These are phyloP conservation scores for Calycina herbarum DNA, from an alignment of 2,329 filamentous ascomycete species.

Conservation along the genomic window DNA sequence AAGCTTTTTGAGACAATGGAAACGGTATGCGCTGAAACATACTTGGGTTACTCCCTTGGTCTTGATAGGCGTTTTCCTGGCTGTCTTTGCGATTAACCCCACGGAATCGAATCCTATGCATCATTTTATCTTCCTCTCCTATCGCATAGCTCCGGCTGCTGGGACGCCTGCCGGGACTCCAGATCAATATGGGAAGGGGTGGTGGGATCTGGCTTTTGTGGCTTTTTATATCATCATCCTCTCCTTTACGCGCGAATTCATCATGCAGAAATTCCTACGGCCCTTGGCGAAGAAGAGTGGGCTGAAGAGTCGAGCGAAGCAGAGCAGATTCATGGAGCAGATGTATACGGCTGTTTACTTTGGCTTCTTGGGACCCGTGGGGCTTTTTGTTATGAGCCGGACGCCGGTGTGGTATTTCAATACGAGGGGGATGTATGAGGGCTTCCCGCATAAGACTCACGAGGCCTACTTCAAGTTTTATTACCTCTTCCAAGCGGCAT, in stretches of 20 bases:
- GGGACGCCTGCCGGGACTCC: constrained; percentile 43
- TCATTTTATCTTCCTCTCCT: constrained; percentile 86
- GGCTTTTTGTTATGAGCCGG: constrained; percentile 84
- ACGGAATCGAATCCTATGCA: constrained; percentile 75
- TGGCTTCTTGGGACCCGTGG: constrained; percentile 75
- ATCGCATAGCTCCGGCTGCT: constrained; percentile 61
- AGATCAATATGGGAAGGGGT: constrained; percentile 82
- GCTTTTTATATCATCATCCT: constrained; percentile 85
- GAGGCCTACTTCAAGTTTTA: constrained; percentile 86
- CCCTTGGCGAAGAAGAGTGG: constrained; percentile 71
- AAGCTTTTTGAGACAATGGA: constrained; percentile 49
- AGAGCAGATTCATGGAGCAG: constrained; percentile 93
- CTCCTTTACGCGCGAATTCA: constrained; percentile 89
- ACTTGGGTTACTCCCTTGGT: constrained; percentile 67
- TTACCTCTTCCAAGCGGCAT: constrained; percentile 89
- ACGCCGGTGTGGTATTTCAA: constrained; percentile 96
- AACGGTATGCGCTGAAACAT: constrained; percentile 50
- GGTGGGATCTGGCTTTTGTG: constrained; percentile 81
- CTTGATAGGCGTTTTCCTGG: constrained; percentile 62
- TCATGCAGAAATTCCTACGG: constrained; percentile 87
- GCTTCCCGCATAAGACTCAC: constrained; percentile 80
- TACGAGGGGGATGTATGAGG: constrained; percentile 84
- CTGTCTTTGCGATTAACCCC: constrained; percentile 74
- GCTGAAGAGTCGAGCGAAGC: constrained; percentile 72
- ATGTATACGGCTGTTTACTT: constrained; percentile 93